Percentiles rank a stretch among this genome's conserved stretches.
Evolutionary conservation across 2,329 filamentous ascomycete genomes (phyloP).

Genomic region (Aspergillaceae sp.): DNA sequence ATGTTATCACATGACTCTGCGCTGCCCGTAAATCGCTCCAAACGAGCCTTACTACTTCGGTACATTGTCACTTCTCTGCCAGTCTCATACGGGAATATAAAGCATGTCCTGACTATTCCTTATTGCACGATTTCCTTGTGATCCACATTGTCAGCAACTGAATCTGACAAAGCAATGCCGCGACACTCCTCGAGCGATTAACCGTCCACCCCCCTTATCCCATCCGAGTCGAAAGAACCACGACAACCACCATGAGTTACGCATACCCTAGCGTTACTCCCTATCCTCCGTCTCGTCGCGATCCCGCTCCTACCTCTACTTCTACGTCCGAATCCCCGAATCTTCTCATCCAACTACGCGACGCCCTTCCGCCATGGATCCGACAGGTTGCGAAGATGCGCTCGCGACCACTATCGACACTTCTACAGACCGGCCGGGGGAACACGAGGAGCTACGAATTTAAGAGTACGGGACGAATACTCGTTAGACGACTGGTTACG

Average conservation of each 20-base stretch:
- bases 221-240: background rate
- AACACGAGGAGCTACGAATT: background rate
- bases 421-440: no score
- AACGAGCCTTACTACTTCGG: no score
- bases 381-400: conserved; percentile 10
- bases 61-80: no score
- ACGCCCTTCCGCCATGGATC: conserved; percentile 12
- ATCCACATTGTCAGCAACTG: background rate
- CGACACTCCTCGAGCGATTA: background rate
- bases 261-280: conserved; percentile 21
- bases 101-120: no score
- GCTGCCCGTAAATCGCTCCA: no score
- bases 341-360: conserved; percentile 7
- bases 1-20: no score
- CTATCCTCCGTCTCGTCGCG: conserved; percentile 17
- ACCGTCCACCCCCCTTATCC: background rate
- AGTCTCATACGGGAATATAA: no score
- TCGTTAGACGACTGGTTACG: conserved; percentile 17
- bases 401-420: no score
- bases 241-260: conserved; percentile 23
- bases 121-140: background rate
- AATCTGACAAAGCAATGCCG: background rate
- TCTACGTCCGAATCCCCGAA: conserved; percentile 6
- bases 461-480: background rate
- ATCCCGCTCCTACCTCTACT: background rate